These are phyloP conservation scores for Hanseniaspora uvarum DNA, from an alignment of 1,139 yeast species.

Conservation along the genomic window DNA sequence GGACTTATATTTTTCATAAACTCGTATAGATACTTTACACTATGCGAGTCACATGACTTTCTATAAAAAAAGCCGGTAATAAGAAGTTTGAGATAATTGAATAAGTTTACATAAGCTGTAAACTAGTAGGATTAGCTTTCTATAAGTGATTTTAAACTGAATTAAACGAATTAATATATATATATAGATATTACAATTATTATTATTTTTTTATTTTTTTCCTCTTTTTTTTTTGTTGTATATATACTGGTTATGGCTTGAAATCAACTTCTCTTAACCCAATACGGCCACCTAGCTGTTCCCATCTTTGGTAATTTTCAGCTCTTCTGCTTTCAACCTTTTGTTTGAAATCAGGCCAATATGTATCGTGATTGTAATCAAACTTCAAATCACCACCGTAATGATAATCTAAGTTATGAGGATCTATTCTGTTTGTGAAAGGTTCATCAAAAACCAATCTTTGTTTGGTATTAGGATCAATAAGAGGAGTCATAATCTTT, in stretches of 20 bases:
- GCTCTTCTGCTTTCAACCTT: slow-evolving; percentile 46
- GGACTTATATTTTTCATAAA: too few relatives aligned
- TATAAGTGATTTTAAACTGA: too few relatives aligned
- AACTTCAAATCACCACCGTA: slow-evolving; percentile 75
- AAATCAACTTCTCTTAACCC: slow-evolving; percentile 75
- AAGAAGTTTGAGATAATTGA: too few relatives aligned
- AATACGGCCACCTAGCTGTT: slow-evolving; percentile 50
- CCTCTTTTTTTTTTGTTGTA: too few relatives aligned
- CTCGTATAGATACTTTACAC: too few relatives aligned
- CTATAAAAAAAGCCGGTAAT: too few relatives aligned
- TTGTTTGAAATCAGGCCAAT: slow-evolving; percentile 63
- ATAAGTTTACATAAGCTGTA: too few relatives aligned
- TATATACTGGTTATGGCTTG: slow-evolving; percentile 30
- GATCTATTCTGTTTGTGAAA: slow-evolving; percentile 67
- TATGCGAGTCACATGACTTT: too few relatives aligned
- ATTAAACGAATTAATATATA: too few relatives aligned
- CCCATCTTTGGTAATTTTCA: slow-evolving; percentile 48
- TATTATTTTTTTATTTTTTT: background rate
- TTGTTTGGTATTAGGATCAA: slow-evolving; percentile 83
- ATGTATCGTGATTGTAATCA: slow-evolving; percentile 61
- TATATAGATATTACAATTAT: too few relatives aligned
- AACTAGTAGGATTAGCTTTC: too few relatives aligned
- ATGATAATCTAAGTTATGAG: slow-evolving; percentile 63
- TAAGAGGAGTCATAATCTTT: slow-evolving; percentile 77
- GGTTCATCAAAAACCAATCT: slow-evolving; percentile 82